Conservation (phyloP, 1,284 basidiomycete species). For the Tetrapyrgos nigripes region DNA sequence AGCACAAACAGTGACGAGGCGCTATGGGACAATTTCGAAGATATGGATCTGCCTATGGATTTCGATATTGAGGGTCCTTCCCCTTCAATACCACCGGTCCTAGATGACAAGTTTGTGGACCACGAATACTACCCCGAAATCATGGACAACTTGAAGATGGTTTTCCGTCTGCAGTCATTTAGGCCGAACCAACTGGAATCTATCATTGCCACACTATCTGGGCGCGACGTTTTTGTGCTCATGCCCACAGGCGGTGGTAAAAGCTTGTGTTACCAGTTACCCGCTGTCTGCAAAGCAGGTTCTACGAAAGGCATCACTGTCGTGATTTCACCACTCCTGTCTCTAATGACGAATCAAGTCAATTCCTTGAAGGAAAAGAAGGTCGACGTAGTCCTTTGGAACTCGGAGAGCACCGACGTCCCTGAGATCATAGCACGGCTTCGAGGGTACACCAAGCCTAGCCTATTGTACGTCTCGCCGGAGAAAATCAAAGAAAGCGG, state of each 20-base stretch:
- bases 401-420: constrained; percentile 64
- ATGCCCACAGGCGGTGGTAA: constrained; percentile 99
- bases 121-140: constrained; percentile 65
- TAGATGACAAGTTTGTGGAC: constrained; percentile 30
- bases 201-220: constrained; percentile 82
- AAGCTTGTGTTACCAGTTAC: constrained; percentile 86
- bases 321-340: constrained; percentile 90
- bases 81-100: background rate
- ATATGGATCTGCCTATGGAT: constrained; percentile 12
- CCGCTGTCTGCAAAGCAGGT: constrained; percentile 82
- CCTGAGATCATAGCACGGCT: constrained; percentile 47
- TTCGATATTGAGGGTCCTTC: too few relatives aligned
- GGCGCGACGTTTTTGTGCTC: constrained; percentile 90
- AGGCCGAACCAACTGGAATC: constrained; percentile 89
- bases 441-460: constrained; percentile 53
- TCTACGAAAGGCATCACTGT: constrained; percentile 85
- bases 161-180: constrained; percentile 78
- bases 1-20: constrained; percentile 34
- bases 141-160: constrained; percentile 60
- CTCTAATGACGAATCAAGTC: constrained; percentile 94
- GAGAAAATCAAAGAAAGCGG: constrained; percentile 82
- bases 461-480: constrained; percentile 91
- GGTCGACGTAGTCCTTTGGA: constrained; percentile 79
- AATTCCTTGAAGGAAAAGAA: constrained; percentile 67
- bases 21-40: constrained; percentile 35